These are phyloP conservation scores for Apium graveolens DNA, from an alignment of 129 eudicot species.

Conservation along the genomic window DNA sequence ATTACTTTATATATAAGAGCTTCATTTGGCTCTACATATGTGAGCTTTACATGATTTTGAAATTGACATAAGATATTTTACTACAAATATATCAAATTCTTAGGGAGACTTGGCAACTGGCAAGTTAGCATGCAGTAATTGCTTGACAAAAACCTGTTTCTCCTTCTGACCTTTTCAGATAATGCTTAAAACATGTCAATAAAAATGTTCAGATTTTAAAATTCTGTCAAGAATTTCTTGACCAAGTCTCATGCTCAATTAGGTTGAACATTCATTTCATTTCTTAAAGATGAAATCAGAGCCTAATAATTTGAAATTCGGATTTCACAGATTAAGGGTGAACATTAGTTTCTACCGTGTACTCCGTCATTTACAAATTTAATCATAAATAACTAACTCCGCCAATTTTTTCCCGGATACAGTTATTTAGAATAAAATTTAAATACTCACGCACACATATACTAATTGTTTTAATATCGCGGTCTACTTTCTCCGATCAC, in stretches of 20 bases:
- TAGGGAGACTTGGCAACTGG: background rate
- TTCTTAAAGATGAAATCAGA: background rate
- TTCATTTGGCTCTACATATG: background rate
- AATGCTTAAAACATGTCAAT: background rate
- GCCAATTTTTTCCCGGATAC: too few species aligned
- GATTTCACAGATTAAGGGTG: background rate
- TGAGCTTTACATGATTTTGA: conserved; percentile 10
- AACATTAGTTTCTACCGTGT: background rate
- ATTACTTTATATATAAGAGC: background rate
- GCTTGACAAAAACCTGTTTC: background rate
- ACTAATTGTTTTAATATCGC: background rate
- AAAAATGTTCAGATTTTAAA: background rate
- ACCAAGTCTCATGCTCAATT: background rate
- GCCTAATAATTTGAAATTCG: background rate
- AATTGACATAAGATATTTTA: background rate
- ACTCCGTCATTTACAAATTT: background rate
- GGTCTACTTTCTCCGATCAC: background rate
- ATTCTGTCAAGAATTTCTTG: background rate
- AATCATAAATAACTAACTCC: background rate
- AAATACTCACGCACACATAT: background rate
- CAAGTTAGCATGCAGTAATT: background rate
- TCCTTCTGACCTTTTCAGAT: background rate
- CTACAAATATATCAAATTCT: background rate
- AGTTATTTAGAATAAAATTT: too few species aligned
- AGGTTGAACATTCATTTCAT: too few species aligned